Conservation (phyloP, 2,329 filamentous ascomycete species). For the Leptographium lundbergii region DNA sequence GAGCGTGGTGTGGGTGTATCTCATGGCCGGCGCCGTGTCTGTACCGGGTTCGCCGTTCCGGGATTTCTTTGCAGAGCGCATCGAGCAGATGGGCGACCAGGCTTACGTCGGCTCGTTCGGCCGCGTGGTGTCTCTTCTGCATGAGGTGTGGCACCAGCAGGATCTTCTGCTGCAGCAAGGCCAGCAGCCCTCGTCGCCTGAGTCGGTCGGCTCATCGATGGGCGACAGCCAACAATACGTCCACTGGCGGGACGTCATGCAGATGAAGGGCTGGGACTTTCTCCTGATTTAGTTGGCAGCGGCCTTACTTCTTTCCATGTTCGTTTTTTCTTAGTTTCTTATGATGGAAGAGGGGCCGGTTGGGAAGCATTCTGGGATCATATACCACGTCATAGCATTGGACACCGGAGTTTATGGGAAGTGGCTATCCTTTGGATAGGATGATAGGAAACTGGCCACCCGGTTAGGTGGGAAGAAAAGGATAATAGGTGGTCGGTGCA, state of each 20-base stretch:
- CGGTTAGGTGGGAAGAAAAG: background rate
- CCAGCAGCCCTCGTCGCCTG: constrained; percentile 18
- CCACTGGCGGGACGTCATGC: constrained; percentile 93
- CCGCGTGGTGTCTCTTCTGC: constrained; percentile 63
- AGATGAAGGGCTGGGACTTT: constrained; percentile 82
- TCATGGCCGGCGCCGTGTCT: constrained; percentile 73
- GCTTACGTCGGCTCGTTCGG: constrained; percentile 75
- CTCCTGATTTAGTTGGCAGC: constrained; percentile 55
- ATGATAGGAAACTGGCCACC: background rate
- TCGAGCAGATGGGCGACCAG: constrained; percentile 61
- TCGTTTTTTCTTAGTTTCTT: background rate
- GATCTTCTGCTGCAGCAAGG: constrained; percentile 22
- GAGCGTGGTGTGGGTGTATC: constrained; percentile 83
- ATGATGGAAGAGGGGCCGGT: background rate
- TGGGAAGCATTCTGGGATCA: background rate
- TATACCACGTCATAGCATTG: background rate
- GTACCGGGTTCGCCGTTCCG: constrained; percentile 64
- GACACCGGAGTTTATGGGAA: background rate
- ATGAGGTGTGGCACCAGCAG: constrained; percentile 76
- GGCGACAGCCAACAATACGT: constrained; percentile 41
- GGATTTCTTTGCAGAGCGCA: constrained; percentile 61
- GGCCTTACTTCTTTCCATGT: constrained; percentile 10
- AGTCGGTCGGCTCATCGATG: constrained; percentile 16
- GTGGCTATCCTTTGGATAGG: background rate
- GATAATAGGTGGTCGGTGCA: background rate